phyloP scores from a whole-genome alignment of 2,329 filamentous ascomycete species.

The Pseudogymnoascus sp. region DNA sequence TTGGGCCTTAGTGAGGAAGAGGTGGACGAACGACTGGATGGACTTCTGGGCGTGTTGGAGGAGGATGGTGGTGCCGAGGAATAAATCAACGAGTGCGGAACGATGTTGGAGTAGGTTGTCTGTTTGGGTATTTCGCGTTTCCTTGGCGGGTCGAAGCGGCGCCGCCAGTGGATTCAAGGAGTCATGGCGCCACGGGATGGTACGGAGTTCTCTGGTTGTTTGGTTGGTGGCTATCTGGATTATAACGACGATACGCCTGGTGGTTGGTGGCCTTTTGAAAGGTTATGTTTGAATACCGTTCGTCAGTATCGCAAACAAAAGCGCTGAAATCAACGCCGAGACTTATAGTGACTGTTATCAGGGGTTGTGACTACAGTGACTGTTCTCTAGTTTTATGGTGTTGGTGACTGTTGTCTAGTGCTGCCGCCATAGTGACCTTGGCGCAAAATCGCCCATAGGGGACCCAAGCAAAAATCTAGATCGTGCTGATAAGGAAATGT shows the following conservation, averaged over 20 bases:
- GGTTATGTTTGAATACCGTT: constrained; percentile 2
- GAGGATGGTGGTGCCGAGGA: constrained; percentile 34
- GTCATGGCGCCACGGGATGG: background rate
- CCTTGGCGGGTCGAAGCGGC: background rate
- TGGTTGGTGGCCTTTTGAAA: background rate
- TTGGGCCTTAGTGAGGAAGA: constrained; percentile 61
- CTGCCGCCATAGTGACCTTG: background rate
- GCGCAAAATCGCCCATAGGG: background rate
- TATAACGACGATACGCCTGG: background rate
- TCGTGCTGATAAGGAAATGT: background rate
- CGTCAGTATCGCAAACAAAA: constrained; percentile 4
- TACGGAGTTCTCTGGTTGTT: background rate
- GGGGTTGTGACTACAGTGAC: background rate
- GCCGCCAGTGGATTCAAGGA: background rate
- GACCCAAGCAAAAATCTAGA: background rate
- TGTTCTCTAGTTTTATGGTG: background rate
- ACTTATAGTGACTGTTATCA: background rate
- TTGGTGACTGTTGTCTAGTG: background rate
- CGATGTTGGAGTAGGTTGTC: background rate
- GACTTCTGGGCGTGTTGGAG: constrained; percentile 54
- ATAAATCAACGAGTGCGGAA: background rate
- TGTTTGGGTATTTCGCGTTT: background rate
- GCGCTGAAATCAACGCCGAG: background rate
- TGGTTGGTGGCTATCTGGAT: constrained; percentile 7
- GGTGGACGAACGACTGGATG: constrained; percentile 56